Evolutionary conservation across 371 early-diverging fungal species (phyloP), one percentile per base, ranked within the genome.

Genomic region (Mucor saturninus): DNA sequence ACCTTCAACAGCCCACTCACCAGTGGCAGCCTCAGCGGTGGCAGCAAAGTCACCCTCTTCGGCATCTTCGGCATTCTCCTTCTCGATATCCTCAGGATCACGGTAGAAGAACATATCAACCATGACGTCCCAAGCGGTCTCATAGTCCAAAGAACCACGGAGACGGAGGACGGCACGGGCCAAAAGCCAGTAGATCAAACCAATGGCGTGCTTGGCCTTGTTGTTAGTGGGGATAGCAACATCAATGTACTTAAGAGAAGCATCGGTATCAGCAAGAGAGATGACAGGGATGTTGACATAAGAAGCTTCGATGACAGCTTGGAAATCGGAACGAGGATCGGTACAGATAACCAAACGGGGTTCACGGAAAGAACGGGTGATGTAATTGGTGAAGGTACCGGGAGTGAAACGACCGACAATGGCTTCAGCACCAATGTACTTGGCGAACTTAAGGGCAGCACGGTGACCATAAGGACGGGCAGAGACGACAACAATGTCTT

Each of bases 331-430:
- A 73, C 93, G 93, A 74, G 99, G 97, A 87, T 99, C 99, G 67
- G 98, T 94, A 72, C 97, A 97, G 73, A 99, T 89, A 76, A 99
- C 91, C 71, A 99, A 83, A 68, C 99, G 93, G 73, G 99, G 99
- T 87, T 99, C 99, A 85, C 94, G 92, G 91, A 98, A 96, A 69
- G 94, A 84, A 76, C 95, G 96, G 73, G 99, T 98, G 85, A 95
- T 96, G 88, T 98, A 97, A 88, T 99, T 99, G 80, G 99, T 99
- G 90, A 99, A 99, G 80, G 95, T 97, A 88, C 99, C 99, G 69
- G 99, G 99, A 81, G 99, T 98, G 93, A 98, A 99, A 77, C 99
- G 94, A 81, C 99, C 99, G 61, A 98, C 98, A 67, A 98, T 93
- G 75, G 99, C 97, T 83, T 95, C 97, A 64, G 95, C 94, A 68